These are phyloP conservation scores for Craspedostauros australis DNA, from an alignment of 108 stramenopile species.

Conservation along the genomic window DNA sequence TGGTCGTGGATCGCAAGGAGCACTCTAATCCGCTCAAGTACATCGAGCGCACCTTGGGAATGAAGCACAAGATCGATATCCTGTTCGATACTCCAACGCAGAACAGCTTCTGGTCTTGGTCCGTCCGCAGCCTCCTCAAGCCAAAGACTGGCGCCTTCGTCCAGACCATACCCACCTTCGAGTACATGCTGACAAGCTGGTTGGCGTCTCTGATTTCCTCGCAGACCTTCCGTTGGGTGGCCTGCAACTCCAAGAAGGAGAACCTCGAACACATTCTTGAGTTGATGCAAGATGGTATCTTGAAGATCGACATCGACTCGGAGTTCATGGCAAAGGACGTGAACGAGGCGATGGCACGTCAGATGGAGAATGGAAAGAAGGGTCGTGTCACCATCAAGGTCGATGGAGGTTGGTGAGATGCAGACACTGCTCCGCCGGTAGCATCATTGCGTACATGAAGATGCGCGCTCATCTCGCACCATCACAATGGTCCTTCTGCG, in stretches of 20 bases:
- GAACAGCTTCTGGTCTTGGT: neutral
- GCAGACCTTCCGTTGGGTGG: too few relatives aligned
- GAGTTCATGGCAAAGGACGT: neutral
- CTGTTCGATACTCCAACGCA: conserved; percentile 32
- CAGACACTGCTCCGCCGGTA: too few relatives aligned
- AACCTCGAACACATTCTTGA: conserved; percentile 9
- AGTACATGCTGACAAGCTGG: too few relatives aligned
- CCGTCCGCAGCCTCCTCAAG: neutral
- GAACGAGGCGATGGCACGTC: conserved; percentile 1
- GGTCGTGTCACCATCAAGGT: conserved; percentile 14
- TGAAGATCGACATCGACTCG: conserved; percentile 17
- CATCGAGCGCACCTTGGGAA: too few relatives aligned
- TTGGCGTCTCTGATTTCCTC: too few relatives aligned
- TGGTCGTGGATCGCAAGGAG: conserved; percentile 24
- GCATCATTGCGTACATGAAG: too few relatives aligned
- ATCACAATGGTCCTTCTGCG: too few relatives aligned
- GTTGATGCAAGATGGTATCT: conserved; percentile 2
- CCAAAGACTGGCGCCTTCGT: conserved; percentile 17
- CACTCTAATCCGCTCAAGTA: neutral
- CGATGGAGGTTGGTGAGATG: conserved; percentile 11
- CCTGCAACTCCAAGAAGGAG: conserved; percentile 2
- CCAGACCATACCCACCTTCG: conserved; percentile 8
- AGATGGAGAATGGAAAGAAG: neutral
- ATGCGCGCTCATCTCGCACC: too few relatives aligned
- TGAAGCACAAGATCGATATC: conserved; percentile 9